Evolutionary conservation across 1,284 basidiomycete species (phyloP).

Genomic region (Marasmius tenuissimus): DNA sequence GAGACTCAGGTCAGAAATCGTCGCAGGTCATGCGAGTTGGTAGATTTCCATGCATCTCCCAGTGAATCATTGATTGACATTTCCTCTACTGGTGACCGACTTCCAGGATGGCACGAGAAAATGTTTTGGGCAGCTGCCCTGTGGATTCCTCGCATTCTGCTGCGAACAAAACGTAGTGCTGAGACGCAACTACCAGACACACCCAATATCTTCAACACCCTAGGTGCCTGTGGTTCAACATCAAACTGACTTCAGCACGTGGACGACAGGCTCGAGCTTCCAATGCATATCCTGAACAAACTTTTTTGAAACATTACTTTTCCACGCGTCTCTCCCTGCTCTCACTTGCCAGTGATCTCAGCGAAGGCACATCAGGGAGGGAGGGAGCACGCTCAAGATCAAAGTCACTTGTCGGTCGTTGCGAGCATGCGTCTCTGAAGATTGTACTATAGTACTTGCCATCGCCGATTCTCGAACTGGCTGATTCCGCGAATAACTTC

Average conservation of each 20-base stretch:
- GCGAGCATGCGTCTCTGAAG: background rate
- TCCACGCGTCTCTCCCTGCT: background rate
- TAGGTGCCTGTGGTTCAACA: background rate
- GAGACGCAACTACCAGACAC: too few relatives aligned
- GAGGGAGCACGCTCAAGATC: background rate
- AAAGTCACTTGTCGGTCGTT: background rate
- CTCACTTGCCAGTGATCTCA: background rate
- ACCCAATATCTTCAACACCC: background rate
- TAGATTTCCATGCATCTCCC: too few relatives aligned
- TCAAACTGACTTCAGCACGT: background rate
- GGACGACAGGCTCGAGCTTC: background rate
- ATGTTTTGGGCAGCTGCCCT: too few relatives aligned
- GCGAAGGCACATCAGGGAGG: background rate
- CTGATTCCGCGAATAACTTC: background rate
- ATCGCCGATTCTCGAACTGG: background rate
- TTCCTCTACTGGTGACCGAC: too few relatives aligned
- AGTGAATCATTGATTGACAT: too few relatives aligned
- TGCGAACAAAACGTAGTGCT: too few relatives aligned
- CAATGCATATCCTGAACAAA: background rate
- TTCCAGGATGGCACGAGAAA: too few relatives aligned
- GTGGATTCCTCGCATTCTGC: too few relatives aligned
- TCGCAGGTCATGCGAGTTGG: too few relatives aligned
- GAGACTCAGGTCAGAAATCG: too few relatives aligned
- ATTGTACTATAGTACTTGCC: background rate
- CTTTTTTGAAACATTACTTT: background rate